Evolutionary conservation across 192 early-diverging fungal species (phyloP), one percentile per base, ranked within the genome.

Genomic region (Linnemannia zychae): DNA sequence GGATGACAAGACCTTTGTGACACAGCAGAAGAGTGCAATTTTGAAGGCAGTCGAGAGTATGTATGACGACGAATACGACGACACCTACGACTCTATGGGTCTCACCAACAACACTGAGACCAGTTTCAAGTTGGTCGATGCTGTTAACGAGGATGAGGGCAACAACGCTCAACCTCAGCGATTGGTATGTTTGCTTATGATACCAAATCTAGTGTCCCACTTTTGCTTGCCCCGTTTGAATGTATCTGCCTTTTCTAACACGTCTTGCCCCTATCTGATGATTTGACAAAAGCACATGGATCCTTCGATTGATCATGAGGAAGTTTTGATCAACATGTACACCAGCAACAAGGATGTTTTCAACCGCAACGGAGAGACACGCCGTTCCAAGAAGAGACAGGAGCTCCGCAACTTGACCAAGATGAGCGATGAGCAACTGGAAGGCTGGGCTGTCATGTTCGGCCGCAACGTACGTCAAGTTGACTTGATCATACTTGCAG

Each of bases 361-460:
- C 75, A 94, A 94, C 47, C 89, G 93, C 28, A 90, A 84, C 36
- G 77, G 81, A 31, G 88, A 87, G 33, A 78, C 89, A 34, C 90
- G 97, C 65, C 95, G 94, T 67, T 89, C 91, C 7, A 79, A 90
- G 16, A 88, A 90, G 60, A 87, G 97, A 49, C 88, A 79, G 40
- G 76, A 87, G 18, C 86, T 99, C 28, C 89, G 91, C 24, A 86
- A 90, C 40, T 80, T 90, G 74, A 96, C 96, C 4, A 90, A 92
- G 31, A 92, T 96, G 91, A 94, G 92, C 9, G 95, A 98, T 76
- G 97, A 99, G 84, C 97, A 98, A 87, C 88, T 99, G 7, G 96
- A 97, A 79, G 98, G 98, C 44, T 99, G 98, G 98, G 93, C 88
- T 49, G 91, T 91, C 22, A 98, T 99, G 97, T 93, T 96, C 79